Evolutionary conservation across 1,284 basidiomycete genomes (phyloP), one percentile per base, ranked within the genome.

Genomic region (Inonotus hispidus): DNA sequence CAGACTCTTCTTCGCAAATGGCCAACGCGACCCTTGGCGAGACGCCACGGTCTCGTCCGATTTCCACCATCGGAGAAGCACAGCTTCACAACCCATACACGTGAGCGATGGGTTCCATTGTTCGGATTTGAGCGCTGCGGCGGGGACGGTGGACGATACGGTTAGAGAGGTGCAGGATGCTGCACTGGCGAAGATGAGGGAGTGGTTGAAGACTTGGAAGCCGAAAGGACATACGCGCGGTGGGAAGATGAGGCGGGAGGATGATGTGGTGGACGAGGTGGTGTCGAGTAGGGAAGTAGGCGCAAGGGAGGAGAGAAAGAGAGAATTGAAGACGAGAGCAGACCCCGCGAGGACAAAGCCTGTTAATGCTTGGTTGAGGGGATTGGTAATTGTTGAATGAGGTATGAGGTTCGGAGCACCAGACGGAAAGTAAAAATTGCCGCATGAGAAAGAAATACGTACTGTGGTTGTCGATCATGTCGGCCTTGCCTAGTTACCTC

Each of bases 1-100:
- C 56, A 77, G 79, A 19, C 72, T 90, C 0, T 87, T 90, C 78
- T 87, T 88, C 66, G 84, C 83, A 21, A 89, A 85, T 59, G 86
- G 85, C 46, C 71, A 76, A 52, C 81, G 87, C 53, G 87, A 89
- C 68, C 86, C 87, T n/a, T 90, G 87, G 87, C 79, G 80, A 62
- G 84, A 85, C 61, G 81, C 81, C 6, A 88, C 87, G 0, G 73
- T 87, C 14, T 88, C 87, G 3, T 83, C 86, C 0, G 77, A 80
- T 32, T 75, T 75, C 35, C 72, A 79, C n/a, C 65, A 72, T 59
- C 74, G 80, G 59, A 25, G 68, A 16, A 87, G 79, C 68, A 86
- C 83, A 2, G 58, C 75, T 1, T 68, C 68, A 1, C 82, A 85
- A 65, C 83, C 83, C 0, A 83, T 88, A 60, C 77, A 73, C 11